Conservation (phyloP, 305 asterid species). For the Andrographis paniculata region DNA sequence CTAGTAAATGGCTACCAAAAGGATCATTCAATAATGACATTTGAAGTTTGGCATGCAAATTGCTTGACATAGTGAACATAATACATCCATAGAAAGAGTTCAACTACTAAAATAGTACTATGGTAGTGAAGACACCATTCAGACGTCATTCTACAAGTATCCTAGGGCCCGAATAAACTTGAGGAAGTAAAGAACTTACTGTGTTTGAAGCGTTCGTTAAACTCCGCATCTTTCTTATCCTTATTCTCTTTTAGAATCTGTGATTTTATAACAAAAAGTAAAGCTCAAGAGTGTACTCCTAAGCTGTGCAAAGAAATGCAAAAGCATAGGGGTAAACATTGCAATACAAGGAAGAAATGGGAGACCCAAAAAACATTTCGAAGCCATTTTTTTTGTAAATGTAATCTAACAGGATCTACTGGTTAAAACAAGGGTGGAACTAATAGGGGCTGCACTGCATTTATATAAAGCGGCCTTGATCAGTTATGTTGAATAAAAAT, state of each 20-base stretch:
- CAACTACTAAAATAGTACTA: no score
- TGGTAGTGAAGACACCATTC: no score
- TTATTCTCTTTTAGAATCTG: conserved; percentile 83
- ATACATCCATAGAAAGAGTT: conserved; percentile 2
- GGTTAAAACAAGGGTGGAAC: neutral
- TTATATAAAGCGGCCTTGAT: no score
- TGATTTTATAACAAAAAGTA: conserved; percentile 13
- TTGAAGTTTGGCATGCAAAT: conserved; percentile 10
- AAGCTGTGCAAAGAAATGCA: neutral
- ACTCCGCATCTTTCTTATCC: conserved; percentile 86
- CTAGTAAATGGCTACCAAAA: conserved; percentile 2
- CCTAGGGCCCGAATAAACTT: no score
- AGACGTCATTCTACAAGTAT: no score
- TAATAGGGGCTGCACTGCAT: neutral
- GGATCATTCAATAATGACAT: conserved; percentile 2
- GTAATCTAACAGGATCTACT: neutral
- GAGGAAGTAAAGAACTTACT: conserved; percentile 34
- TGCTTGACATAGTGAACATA: conserved; percentile 10
- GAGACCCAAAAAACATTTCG: conserved; percentile 1
- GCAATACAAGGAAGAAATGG: conserved; percentile 4
- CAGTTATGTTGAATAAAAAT: no score
- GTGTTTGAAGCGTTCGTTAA: conserved; percentile 87
- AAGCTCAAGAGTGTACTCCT: conserved; percentile 5
- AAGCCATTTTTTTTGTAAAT: neutral
- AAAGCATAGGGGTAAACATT: neutral